Base-by-base conservation (phyloP, 2,329 filamentous ascomycete species). In the Diaporthe velutina region DNA sequence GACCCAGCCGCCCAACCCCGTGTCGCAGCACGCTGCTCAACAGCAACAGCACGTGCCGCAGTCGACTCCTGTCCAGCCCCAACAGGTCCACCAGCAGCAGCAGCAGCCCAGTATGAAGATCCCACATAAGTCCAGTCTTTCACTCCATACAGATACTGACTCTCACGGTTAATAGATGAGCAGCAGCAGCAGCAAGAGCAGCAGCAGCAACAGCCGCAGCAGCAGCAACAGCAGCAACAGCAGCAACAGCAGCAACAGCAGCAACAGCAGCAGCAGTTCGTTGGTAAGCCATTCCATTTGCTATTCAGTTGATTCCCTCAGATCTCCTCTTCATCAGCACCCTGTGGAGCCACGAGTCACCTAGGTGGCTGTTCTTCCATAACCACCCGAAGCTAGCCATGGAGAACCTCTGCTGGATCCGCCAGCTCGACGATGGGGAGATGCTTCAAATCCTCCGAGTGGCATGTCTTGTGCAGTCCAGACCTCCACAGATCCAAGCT, bases 361-460 rank as follows among this genome's bases (percentile, higher is more conserved):
- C 93, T 1, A 88, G 93, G 75, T 94, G 93, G 92, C 87, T 94
- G 30, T 92, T 93, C 78, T 86, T 87, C 64, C 90, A 90, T 77
- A 90, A 89, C 54, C 85, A 86, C 30, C 88, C 90, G 68, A 89
- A 93, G 48, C 83, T 92, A 79, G 92, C 89, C 22, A 84, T 91
- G 75, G 83, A 85, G 73, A 88, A 87, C 57, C 86, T 93, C 61
- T 90, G 88, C 86, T 93, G 91, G 91, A 90, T 94, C 77, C 88
- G 91, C 54, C 89, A 91, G 68, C 87, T 93, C 2, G 81, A 85
- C 12, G 80, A 83, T 0, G 85, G 88, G 9, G 87, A 94, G 76
- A 83, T 86, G n/a, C n/a, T n/a, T n/a, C n/a, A n/a, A n/a, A n/a
- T n/a, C n/a, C n/a, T n/a, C n/a, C n/a, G n/a, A n/a, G n/a, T n/a